Evolutionary conservation across 139 green algal genomes (phyloP).

Genomic region (Axilococcus clingmanii): DNA sequence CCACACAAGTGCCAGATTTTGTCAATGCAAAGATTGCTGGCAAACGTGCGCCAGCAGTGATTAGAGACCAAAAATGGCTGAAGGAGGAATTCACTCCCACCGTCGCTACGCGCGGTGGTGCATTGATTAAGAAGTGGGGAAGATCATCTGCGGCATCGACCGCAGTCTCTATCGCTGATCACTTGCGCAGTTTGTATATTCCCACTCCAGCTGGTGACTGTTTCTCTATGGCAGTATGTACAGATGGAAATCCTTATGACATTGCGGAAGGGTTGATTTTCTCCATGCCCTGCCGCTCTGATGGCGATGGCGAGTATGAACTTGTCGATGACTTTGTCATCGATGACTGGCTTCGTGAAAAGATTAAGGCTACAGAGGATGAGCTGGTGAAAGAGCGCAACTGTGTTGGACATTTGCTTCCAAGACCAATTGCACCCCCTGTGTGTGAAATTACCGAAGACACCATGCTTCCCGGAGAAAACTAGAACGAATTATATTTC

Average conservation of each 20-base stretch:
- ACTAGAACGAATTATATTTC: constrained; percentile 23
- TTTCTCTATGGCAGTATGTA: constrained; percentile 73
- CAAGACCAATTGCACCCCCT: constrained; percentile 35
- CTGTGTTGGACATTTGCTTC: constrained; percentile 75
- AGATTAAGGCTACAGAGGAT: constrained; percentile 57
- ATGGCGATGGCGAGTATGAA: constrained; percentile 81
- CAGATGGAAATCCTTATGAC: constrained; percentile 86
- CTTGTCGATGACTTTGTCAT: constrained; percentile 67
- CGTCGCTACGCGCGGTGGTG: constrained; percentile 67
- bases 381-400: constrained; percentile 79
- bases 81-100: constrained; percentile 82
- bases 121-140: constrained; percentile 92
- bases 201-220: constrained; percentile 80
- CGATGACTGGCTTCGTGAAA: constrained; percentile 70
- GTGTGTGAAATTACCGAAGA: constrained; percentile 60
- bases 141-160: constrained; percentile 80
- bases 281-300: constrained; percentile 75
- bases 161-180: constrained; percentile 81
- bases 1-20: constrained; percentile 90
- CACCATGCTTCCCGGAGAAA: constrained; percentile 76
- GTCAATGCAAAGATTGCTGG: constrained; percentile 83
- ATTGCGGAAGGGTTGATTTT: constrained; percentile 77
- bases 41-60: constrained; percentile 63
- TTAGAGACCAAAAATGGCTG: constrained; percentile 55
- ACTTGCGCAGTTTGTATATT: constrained; percentile 63